Conservation (phyloP, 78 protist genomes). For the Planoprotostelium fungivorum region DNA sequence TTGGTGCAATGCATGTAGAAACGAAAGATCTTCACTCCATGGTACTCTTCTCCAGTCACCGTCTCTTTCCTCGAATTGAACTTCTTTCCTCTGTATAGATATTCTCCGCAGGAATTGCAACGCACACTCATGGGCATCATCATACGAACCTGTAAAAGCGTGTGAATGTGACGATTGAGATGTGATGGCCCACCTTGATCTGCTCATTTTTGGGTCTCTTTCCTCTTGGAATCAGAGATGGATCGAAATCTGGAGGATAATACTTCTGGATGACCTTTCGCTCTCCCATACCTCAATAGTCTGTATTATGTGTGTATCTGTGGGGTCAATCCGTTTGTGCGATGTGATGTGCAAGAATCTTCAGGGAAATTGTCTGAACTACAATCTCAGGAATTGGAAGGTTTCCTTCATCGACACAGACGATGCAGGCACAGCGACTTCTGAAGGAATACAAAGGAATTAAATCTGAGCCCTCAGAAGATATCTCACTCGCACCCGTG, state of each 20-base stretch:
- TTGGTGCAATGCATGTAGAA: slow-evolving; percentile 81
- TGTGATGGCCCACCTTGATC: slow-evolving; percentile 20
- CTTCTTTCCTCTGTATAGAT: slow-evolving; percentile 82
- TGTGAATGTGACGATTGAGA: background rate
- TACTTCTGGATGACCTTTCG: slow-evolving; percentile 94
- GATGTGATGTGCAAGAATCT: no score
- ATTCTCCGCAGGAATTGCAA: slow-evolving; percentile 92
- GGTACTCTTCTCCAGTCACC: slow-evolving; percentile 80
- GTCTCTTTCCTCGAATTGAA: slow-evolving; percentile 91
- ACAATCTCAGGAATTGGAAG: no score
- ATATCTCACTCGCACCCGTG: slow-evolving; percentile 33
- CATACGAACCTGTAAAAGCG: slow-evolving; percentile 72
- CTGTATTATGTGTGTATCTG: no score
- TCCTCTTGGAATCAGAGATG: slow-evolving; percentile 64
- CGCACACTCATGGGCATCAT: slow-evolving; percentile 94
- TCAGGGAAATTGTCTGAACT: no score
- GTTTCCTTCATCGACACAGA: no score
- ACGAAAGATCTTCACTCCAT: slow-evolving; percentile 81
- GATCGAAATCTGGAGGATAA: slow-evolving; percentile 96
- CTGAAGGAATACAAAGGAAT: slow-evolving; percentile 62
- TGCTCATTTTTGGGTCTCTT: slow-evolving; percentile 42
- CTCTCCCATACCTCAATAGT: slow-evolving; percentile 90
- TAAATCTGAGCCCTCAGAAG: slow-evolving; percentile 42
- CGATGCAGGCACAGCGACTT: slow-evolving; percentile 49
- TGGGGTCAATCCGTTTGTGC: no score